Evolutionary conservation across 768 basidiomycete genomes (phyloP), one percentile per base, ranked within the genome.

Genomic region (Harrya chromipes): DNA sequence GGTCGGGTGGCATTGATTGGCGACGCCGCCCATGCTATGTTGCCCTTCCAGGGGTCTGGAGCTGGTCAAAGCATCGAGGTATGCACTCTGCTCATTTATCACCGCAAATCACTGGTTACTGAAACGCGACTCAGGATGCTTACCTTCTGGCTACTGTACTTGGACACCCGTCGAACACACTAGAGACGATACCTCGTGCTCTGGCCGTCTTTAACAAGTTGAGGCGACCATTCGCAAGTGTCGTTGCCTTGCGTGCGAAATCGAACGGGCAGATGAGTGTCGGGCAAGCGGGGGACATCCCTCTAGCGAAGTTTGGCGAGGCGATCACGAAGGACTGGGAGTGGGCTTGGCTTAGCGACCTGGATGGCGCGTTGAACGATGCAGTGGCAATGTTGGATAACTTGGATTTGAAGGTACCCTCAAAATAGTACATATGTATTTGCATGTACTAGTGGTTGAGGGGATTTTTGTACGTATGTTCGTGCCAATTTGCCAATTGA

Each of bases 281-380:
- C 3, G 50, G 55, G 24, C 64, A 68, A 44, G 49, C 34, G 10
- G 33, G 49, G 16, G 49, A 54, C 31, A 42, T 62, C 1, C 69
- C 68, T 48, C 65, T 81, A 9, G 56, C 69, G 14, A 58, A 71
- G 35, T 60, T 84, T 4, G 73, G 70, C 6, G 60, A 69, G 29
- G 62, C 62, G 11, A 62, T 85, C 21, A 73, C 72, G 16, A 70
- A 71, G 58, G 77, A 74, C 41, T 84, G 81, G 82, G 77, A 80
- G 49, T 87, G 84, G 84, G 64, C 60, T 26, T 67, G 65, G 64
- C 20, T 63, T 4, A 56, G 46, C 29, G 53, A 60, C 1, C 43
- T 65, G 21, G 65, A 67, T 2, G 58, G 17, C 17, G 50, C 49
- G 17, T 36, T 65, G 37, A 35, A 44, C 16, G 57, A 67, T 20